Evolutionary conservation across 1,284 basidiomycete genomes (phyloP).

Genomic region (Mycena sp.): DNA sequence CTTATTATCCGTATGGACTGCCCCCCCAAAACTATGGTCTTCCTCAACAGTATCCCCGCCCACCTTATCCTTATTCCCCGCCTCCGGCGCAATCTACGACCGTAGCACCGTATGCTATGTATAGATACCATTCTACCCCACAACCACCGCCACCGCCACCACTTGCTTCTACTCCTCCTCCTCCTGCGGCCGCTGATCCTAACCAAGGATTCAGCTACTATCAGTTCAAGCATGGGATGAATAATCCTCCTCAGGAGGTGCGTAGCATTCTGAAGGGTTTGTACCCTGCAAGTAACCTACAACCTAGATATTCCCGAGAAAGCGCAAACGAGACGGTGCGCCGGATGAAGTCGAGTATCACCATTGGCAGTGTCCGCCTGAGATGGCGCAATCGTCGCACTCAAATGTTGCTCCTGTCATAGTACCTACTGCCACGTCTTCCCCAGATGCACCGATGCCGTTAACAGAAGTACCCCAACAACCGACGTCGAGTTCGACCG

Average conservation of each 20-base stretch:
- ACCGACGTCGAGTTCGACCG: not conserved
- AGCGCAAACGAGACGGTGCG: too few species aligned
- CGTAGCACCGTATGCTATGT: slow-evolving; percentile 2
- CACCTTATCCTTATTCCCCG: not conserved
- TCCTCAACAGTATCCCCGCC: slow-evolving; percentile 3
- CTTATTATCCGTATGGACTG: slow-evolving; percentile 21
- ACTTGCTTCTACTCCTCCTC: slow-evolving; percentile 10
- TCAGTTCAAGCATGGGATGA: slow-evolving; percentile 7
- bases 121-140: slow-evolving; percentile 3
- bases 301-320: too few species aligned
- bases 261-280: too few species aligned
- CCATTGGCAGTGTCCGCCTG: too few species aligned
- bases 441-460: slow-evolving; percentile 5
- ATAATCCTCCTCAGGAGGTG: too few species aligned
- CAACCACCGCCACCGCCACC: not conserved
- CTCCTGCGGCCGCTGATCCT: not conserved
- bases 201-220: slow-evolving; percentile 5
- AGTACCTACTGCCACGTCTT: not conserved
- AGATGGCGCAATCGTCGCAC: too few species aligned
- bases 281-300: too few species aligned
- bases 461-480: not conserved
- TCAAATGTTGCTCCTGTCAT: not conserved
- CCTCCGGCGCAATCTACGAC: not conserved
- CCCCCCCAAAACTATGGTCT: slow-evolving; percentile 12
- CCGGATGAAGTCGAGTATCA: too few species aligned